phyloP scores from a whole-genome alignment of 2,329 filamentous ascomycete genomes.

The Diaporthe velutina region DNA sequence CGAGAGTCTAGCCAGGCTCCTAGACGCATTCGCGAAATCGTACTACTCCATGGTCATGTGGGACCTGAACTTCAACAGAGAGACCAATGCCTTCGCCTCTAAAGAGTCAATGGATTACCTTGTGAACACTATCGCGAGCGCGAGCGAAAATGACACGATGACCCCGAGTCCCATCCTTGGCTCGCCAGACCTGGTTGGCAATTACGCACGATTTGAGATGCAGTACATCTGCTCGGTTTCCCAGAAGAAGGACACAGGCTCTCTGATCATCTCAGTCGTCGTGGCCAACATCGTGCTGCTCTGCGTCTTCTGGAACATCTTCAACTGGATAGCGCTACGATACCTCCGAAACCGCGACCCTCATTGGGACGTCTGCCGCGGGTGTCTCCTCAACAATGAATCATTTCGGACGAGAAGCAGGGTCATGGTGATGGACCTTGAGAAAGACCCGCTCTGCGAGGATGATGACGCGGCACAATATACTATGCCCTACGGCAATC shows the following conservation, averaged over 20 bases:
- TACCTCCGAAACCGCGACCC: slow-evolving; percentile 19
- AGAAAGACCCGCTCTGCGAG: slow-evolving; percentile 33
- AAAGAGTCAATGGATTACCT: slow-evolving; percentile 5
- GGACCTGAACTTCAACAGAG: slow-evolving; percentile 27
- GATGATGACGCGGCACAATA: slow-evolving; percentile 2
- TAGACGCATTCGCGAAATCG: slow-evolving; percentile 33
- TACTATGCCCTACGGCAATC: not conserved
- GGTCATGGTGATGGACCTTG: slow-evolving; percentile 15
- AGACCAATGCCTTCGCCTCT: slow-evolving; percentile 24
- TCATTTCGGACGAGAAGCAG: not conserved
- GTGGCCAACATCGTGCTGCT: slow-evolving; percentile 32
- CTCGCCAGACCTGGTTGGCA: slow-evolving; percentile 17
- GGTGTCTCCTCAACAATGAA: slow-evolving; percentile 5
- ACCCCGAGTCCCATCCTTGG: slow-evolving; percentile 12
- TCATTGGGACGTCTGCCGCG: slow-evolving; percentile 26
- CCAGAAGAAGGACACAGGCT: slow-evolving; percentile 33
- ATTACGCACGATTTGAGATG: slow-evolving; percentile 28
- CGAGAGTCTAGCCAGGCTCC: slow-evolving; percentile 1
- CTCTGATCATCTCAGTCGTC: slow-evolving; percentile 30
- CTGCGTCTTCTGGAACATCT: slow-evolving; percentile 37
- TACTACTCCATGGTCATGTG: slow-evolving; percentile 36
- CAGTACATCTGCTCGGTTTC: slow-evolving; percentile 36
- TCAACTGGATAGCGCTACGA: slow-evolving; percentile 24
- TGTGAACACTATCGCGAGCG: slow-evolving; percentile 3
- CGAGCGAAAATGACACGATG: not conserved